A percentile compares a stretch with the other conserved stretches of the same genome.
Evolutionary conservation across 2,329 filamentous ascomycete genomes (phyloP).

Genomic region (Akanthomyces uredinophilus): DNA sequence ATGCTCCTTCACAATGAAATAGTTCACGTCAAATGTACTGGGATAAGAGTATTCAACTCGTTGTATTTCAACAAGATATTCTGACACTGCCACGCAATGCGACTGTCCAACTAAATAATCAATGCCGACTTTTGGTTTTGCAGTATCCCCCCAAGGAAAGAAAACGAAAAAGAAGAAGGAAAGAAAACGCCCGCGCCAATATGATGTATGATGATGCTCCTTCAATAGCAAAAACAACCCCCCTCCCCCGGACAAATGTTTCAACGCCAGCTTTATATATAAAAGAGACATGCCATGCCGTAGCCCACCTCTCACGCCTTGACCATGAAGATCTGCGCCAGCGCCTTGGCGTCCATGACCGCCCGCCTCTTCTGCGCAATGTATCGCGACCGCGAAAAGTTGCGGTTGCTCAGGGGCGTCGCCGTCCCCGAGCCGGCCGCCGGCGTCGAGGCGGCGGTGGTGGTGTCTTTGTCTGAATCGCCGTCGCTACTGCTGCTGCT

Average conservation of each 20-base stretch:
- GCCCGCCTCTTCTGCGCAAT: slow-evolving; percentile 87
- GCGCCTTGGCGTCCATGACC: slow-evolving; percentile 70
- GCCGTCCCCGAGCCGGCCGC: slow-evolving; percentile 37
- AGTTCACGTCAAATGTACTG: too few species aligned
- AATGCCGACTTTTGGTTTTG: not conserved
- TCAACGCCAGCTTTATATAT: not conserved
- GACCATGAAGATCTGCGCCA: slow-evolving; percentile 82
- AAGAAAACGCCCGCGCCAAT: slow-evolving; percentile 4
- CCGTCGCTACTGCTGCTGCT: not conserved
- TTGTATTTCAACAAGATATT: not conserved
- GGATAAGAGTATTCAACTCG: not conserved
- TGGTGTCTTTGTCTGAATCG: slow-evolving; percentile 19
- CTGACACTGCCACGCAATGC: not conserved
- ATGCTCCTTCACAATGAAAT: too few species aligned
- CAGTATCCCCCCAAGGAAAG: not conserved
- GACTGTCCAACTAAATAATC: not conserved
- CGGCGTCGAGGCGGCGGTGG: slow-evolving; percentile 24
- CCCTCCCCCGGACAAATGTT: too few species aligned
- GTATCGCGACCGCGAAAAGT: slow-evolving; percentile 72
- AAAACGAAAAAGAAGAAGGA: not conserved
- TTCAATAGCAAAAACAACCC: not conserved
- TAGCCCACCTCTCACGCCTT: slow-evolving; percentile 35
- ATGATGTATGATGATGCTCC: not conserved
- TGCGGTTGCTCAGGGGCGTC: slow-evolving; percentile 52
- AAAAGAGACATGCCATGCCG: not conserved